A percentile compares a stretch with the other conserved stretches of the same genome.
phyloP scores from a whole-genome alignment of 2,329 filamentous ascomycete species.

The Ceratocystis destructans region DNA sequence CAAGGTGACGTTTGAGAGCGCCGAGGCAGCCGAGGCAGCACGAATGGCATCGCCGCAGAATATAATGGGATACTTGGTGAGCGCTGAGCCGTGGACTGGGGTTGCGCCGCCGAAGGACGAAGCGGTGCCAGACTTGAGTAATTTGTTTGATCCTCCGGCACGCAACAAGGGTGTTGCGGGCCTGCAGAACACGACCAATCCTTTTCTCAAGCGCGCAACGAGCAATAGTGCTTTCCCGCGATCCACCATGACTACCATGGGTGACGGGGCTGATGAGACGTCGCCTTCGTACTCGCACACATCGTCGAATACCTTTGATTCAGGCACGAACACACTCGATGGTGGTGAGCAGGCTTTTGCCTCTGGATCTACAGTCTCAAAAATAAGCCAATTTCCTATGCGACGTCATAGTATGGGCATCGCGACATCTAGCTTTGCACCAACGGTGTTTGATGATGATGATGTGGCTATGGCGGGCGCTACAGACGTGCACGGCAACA shows the following conservation, averaged over 20 bases:
- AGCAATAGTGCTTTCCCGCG: conserved; percentile 7
- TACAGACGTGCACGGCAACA: neutral
- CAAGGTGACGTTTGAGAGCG: conserved; percentile 67
- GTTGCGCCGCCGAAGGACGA: conserved; percentile 50
- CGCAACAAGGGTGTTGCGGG: conserved; percentile 11
- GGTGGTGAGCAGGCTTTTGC: neutral
- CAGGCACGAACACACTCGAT: conserved; percentile 40
- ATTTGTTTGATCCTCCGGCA: conserved; percentile 6
- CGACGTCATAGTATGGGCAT: neutral
- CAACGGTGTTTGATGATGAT: conserved; percentile 15
- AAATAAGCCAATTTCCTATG: neutral
- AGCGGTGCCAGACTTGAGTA: conserved; percentile 40
- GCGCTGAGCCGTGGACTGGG: conserved; percentile 56
- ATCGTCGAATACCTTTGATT: conserved; percentile 9
- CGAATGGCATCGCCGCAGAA: conserved; percentile 56
- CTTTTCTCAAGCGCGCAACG: conserved; percentile 11
- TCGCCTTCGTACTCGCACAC: neutral
- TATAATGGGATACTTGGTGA: conserved; percentile 56
- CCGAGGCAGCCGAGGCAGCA: conserved; percentile 55
- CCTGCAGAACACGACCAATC: neutral
- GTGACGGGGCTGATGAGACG: neutral
- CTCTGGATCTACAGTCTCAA: neutral
- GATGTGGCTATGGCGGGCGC: conserved; percentile 20
- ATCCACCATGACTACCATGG: neutral
- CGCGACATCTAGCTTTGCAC: neutral